Conservation (phyloP, 345 rosid species). For the Microcos paniculata region DNA sequence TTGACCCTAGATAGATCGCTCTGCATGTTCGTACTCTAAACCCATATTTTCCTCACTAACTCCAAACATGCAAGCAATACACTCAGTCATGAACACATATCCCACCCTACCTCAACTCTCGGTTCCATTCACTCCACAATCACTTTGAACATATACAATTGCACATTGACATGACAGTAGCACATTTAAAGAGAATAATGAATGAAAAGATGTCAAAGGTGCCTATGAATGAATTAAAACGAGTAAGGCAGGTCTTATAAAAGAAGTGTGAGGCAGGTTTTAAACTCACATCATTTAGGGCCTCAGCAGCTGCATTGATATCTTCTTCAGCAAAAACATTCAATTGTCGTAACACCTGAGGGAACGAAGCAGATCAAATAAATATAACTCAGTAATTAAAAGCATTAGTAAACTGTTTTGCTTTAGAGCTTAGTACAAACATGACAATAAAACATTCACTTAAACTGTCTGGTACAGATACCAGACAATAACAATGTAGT, state of each 20-base stretch:
- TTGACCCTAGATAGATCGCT: background rate
- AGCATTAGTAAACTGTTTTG: background rate
- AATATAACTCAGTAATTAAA: slow-evolving; percentile 2
- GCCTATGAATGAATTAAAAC: background rate
- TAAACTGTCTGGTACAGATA: background rate
- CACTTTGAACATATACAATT: background rate
- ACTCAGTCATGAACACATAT: background rate
- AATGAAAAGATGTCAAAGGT: background rate
- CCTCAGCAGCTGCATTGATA: slow-evolving; percentile 68
- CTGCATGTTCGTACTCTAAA: background rate
- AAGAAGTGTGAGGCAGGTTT: background rate
- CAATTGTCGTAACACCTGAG: slow-evolving; percentile 67
- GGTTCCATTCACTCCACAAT: background rate
- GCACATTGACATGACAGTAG: background rate
- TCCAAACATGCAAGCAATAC: background rate
- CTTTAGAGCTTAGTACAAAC: background rate
- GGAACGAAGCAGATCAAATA: slow-evolving; percentile 1
- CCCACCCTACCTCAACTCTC: background rate
- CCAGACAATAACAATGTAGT: background rate
- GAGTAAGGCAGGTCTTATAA: background rate
- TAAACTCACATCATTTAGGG: slow-evolving; percentile 74
- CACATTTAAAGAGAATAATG: background rate
- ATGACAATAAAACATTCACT: background rate
- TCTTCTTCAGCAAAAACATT: slow-evolving; percentile 77
- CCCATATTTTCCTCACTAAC: background rate